Conservation (phyloP, 495 filamentous ascomycete species). For the Niebla homalea region DNA sequence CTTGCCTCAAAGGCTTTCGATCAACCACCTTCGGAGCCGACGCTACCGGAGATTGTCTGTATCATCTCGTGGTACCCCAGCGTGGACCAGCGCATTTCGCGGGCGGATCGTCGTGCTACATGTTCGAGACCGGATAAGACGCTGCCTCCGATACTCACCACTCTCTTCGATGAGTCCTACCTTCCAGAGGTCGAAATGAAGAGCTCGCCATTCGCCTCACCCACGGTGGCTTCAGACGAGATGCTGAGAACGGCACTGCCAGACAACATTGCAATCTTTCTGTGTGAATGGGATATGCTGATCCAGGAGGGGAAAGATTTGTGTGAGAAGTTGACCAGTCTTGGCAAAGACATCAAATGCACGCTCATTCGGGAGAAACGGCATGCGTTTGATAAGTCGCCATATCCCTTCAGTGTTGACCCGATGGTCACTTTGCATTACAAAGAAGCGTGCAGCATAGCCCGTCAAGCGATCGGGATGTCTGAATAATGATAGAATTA, state of each 20-base stretch:
- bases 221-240: conserved; percentile 44
- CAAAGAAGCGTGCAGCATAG: conserved; percentile 28
- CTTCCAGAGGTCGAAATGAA: conserved; percentile 41
- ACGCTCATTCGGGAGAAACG: conserved; percentile 57
- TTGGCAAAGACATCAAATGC: conserved; percentile 55
- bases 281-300: conserved; percentile 89
- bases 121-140: conserved; percentile 56
- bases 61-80: conserved; percentile 72
- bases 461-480: conserved; percentile 27
- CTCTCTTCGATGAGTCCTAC: conserved; percentile 80
- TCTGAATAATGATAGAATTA: no score
- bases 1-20: not conserved
- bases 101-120: conserved; percentile 56
- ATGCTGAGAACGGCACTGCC: conserved; percentile 41
- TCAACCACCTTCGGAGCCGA: not conserved
- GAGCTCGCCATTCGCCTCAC: conserved; percentile 47
- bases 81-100: conserved; percentile 65
- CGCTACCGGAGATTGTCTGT: conserved; percentile 29
- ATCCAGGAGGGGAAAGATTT: conserved; percentile 62
- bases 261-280: conserved; percentile 54
- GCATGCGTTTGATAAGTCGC: conserved; percentile 81
- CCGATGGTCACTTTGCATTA: conserved; percentile 22
- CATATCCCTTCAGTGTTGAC: conserved; percentile 54
- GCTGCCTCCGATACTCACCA: conserved; percentile 58
- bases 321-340: conserved; percentile 44